Base-by-base conservation (phyloP, 75 land plant species). In the Cunninghamia lanceolata region DNA sequence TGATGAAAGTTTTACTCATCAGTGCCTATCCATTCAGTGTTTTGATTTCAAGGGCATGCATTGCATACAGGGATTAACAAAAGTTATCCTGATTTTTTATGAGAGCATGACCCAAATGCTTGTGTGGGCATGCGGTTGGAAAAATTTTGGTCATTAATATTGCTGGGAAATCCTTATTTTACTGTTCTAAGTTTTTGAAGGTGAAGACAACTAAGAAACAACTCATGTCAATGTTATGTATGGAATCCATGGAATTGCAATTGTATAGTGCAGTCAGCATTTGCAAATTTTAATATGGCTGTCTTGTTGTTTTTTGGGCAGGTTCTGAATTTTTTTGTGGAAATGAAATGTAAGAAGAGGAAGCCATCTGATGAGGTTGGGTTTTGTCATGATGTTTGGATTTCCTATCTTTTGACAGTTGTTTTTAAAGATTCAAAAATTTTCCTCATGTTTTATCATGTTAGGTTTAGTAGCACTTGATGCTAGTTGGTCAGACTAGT, bases 311-410 rank as follows among this genome's bases (percentile, higher is more conserved):
- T 80, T 39, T 35, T 40, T 50, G 34, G 36, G 7, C 91, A 93
- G 92, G 30, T 88, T 43, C 59, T 93, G 70, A 16, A 34, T 35
- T 11, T 34, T 81, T 87, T 92, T 83, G 53, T 93, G 32, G 84
- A 90, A 54, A 78, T 84, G 85, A 90, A 86, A 80, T 85, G 87
- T 6, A 53, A 38, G 46, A 92, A 87, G 53, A 93, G 87, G 82
- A 90, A 75, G 82, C 73, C 59, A 84, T 17, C 52, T 84, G 82
- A 84, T 13, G 90, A 92, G 94, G 94, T 93, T 84, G 63, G 84
- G n/a, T 35, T 47, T 14, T 30, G 76, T 38, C 30, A 32, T 68
- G 30, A 84, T 38, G 9, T 84, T 40, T 70, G 32, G 21, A 71
- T 19, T 46, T 35, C 38, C 8, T 59, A 59, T 42, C 32, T 19